Percentiles rank a stretch among this genome's conserved stretches.
phyloP scores from a whole-genome alignment of 345 rosid genomes.

The Syzygium grande region DNA sequence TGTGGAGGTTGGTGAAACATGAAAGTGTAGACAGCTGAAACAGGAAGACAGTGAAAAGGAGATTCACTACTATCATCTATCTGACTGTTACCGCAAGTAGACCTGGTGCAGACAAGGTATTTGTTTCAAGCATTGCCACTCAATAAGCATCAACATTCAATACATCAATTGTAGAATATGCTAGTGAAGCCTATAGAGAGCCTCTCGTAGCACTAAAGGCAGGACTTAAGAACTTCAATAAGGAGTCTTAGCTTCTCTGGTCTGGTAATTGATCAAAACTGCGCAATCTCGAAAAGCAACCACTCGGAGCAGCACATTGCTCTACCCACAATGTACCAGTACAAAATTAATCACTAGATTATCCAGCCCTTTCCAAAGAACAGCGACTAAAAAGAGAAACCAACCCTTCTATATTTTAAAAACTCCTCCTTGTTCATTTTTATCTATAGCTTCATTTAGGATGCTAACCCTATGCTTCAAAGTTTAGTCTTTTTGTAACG shows the following conservation, averaged over 20 bases:
- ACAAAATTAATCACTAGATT: not conserved
- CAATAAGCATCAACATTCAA: not conserved
- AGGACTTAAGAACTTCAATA: not conserved
- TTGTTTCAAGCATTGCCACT: not conserved
- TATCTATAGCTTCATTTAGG: not conserved
- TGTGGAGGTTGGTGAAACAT: not conserved
- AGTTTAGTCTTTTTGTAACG: not conserved
- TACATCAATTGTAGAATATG: not conserved
- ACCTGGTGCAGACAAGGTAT: not conserved
- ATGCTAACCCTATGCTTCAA: not conserved
- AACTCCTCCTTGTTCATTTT: not conserved
- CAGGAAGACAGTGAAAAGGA: not conserved
- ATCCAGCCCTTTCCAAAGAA: not conserved
- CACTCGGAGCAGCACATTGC: not conserved
- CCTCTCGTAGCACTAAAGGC: not conserved
- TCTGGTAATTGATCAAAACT: not conserved
- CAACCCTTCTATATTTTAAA: not conserved
- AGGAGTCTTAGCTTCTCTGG: not conserved
- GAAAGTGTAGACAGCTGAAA: fast-evolving
- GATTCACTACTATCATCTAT: not conserved
- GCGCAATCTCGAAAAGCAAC: not conserved
- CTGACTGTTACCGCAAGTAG: not conserved
- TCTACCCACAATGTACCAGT: not conserved
- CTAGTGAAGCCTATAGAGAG: not conserved
- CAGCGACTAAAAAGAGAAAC: not conserved